Evolutionary conservation across 129 eudicot species (phyloP).

Genomic region (Flaveria brownii): DNA sequence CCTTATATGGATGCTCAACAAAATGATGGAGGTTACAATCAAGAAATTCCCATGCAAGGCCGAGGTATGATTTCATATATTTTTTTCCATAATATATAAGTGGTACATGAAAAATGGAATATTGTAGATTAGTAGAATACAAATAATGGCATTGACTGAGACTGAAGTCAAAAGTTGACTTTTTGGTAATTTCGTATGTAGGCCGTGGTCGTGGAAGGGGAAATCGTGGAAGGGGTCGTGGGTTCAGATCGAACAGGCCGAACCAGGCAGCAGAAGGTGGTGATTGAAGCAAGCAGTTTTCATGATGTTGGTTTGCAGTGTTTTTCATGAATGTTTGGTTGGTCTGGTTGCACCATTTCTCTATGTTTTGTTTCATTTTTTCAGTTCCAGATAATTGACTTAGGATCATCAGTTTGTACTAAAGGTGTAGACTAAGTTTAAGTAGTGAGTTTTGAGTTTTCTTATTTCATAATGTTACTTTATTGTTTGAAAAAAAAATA

Average conservation of each 20-base stretch:
- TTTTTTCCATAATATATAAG: background rate
- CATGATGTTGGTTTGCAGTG: conserved; percentile 21
- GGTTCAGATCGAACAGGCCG: conserved; percentile 61
- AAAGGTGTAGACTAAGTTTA: conserved; percentile 51
- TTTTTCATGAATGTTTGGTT: conserved; percentile 36
- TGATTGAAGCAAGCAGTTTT: conserved; percentile 33
- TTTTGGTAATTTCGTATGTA: conserved; percentile 25
- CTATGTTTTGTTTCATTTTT: conserved; percentile 34
- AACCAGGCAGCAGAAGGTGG: conserved; percentile 44
- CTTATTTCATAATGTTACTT: conserved; percentile 28
- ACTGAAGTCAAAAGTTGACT: too few relatives aligned
- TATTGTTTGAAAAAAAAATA: conserved; percentile 15
- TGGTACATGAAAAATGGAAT: too few relatives aligned
- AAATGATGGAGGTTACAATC: conserved; percentile 68
- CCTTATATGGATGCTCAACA: conserved; percentile 60
- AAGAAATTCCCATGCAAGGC: conserved; percentile 60
- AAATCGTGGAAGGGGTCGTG: conserved; percentile 72
- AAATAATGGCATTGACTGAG: too few relatives aligned
- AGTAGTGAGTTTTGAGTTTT: conserved; percentile 37
- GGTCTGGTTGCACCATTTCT: conserved; percentile 39
- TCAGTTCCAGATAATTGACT: conserved; percentile 36
- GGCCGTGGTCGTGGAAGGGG: conserved; percentile 97
- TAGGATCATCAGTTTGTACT: conserved; percentile 49
- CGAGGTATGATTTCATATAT: conserved; percentile 31
- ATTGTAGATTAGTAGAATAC: too few relatives aligned